These are phyloP conservation scores for Lachancea sp. DNA, from an alignment of 805 yeast species.

Conservation along the genomic window DNA sequence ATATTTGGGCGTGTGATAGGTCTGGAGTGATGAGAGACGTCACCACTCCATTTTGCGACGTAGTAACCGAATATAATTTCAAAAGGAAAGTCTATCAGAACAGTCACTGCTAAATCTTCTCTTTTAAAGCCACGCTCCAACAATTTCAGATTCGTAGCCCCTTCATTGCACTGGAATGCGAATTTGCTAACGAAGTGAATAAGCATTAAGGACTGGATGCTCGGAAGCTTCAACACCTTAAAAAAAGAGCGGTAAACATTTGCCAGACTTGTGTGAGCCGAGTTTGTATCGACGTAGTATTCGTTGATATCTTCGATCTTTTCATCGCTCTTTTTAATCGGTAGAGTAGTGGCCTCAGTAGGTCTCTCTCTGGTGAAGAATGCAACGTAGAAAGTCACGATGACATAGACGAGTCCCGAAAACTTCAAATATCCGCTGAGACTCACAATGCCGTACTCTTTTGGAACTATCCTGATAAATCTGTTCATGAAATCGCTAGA, in stretches of 20 bases:
- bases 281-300: constrained; percentile 23
- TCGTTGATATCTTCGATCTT: constrained; percentile 11
- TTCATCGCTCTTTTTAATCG: constrained; percentile 18
- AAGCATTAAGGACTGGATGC: constrained; percentile 66
- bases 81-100: constrained; percentile 90
- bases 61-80: constrained; percentile 93
- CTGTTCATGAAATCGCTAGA: constrained; percentile 90
- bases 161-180: constrained; percentile 94
- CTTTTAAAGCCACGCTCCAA: constrained; percentile 87
- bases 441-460: constrained; percentile 58
- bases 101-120: constrained; percentile 90
- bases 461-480: constrained; percentile 60
- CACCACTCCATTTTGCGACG: constrained; percentile 75
- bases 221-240: constrained; percentile 58
- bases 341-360: neutral
- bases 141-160: constrained; percentile 86
- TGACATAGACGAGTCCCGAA: constrained; percentile 68
- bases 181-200: constrained; percentile 77
- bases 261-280: constrained; percentile 35
- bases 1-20: neutral
- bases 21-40: neutral
- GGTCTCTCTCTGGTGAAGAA: constrained; percentile 70
- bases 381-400: constrained; percentile 57
- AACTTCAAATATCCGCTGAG: constrained; percentile 62
- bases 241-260: constrained; percentile 61